Conservation (phyloP, 306 rosid genomes). For the Glycine tomentella region DNA sequence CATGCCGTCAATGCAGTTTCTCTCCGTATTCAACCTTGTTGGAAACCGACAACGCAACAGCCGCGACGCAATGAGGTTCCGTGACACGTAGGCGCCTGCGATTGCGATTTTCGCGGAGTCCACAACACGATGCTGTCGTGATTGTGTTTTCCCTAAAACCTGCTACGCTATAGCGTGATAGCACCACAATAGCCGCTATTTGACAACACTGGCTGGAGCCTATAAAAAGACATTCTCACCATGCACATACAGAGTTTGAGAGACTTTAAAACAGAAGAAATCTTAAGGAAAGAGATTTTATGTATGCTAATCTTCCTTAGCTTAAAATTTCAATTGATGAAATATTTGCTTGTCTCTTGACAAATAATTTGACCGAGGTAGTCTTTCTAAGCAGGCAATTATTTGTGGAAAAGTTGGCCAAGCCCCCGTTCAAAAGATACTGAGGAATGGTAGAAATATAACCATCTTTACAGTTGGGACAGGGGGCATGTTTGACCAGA, state of each 20-base stretch:
- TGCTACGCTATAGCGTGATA: too few relatives aligned
- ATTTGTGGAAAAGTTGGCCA: conserved; percentile 97
- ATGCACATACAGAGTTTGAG: not conserved
- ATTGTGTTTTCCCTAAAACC: too few relatives aligned
- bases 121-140: too few relatives aligned
- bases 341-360: not conserved
- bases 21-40: too few relatives aligned
- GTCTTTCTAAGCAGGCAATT: conserved; percentile 70
- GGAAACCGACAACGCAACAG: too few relatives aligned
- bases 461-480: conserved; percentile 97
- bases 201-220: too few relatives aligned
- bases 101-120: too few relatives aligned
- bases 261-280: conserved; percentile 23
- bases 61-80: too few relatives aligned
- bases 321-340: conserved; percentile 2
- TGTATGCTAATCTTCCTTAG: conserved; percentile 1
- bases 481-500: conserved; percentile 95
- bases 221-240: too few relatives aligned
- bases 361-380: conserved; percentile 30
- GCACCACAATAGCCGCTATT: too few relatives aligned
- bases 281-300: conserved; percentile 4
- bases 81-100: too few relatives aligned
- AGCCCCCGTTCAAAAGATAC: conserved; percentile 89
- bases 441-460: conserved; percentile 81
- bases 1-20: too few relatives aligned